phyloP scores from a whole-genome alignment of 2,329 filamentous ascomycete genomes.

The Penicillium sp. region DNA sequence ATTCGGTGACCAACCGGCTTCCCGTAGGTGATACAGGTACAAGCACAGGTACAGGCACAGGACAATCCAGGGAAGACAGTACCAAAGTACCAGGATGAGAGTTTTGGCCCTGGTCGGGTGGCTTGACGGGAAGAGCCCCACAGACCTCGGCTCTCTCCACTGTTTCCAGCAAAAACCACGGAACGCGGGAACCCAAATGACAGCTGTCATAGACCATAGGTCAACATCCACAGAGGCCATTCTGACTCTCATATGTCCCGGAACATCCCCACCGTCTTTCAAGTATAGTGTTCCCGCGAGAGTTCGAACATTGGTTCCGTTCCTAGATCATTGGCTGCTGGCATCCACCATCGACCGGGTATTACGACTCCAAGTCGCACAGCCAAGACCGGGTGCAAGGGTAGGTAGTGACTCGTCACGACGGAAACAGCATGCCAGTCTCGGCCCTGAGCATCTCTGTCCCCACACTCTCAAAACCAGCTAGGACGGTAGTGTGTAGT shows the following conservation, averaged over 20 bases:
- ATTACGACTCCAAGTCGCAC: not conserved
- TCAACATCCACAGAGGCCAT: not conserved
- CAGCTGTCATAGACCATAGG: not conserved
- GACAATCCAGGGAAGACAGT: not conserved
- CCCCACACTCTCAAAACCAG: not conserved
- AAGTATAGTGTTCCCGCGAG: not conserved
- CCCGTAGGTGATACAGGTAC: constrained; percentile 7
- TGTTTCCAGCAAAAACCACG: constrained; percentile 1
- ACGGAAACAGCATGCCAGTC: not conserved
- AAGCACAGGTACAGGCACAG: not conserved
- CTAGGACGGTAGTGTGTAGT: not conserved
- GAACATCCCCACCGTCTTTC: not conserved
- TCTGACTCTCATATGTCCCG: too few species aligned
- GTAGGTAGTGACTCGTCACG: not conserved
- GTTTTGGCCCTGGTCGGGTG: constrained; percentile 6
- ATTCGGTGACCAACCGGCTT: constrained; percentile 1
- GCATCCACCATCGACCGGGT: not conserved
- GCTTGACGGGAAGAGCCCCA: constrained; percentile 13
- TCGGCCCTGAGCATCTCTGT: not conserved
- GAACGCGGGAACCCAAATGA: not conserved
- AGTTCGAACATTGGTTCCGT: not conserved
- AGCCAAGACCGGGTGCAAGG: not conserved
- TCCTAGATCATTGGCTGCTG: not conserved
- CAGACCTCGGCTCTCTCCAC: constrained; percentile 8
- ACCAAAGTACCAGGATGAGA: not conserved